These are phyloP conservation scores for Aspergillus thermomutatus DNA, from an alignment of 2,329 filamentous ascomycete genomes.

Conservation along the genomic window DNA sequence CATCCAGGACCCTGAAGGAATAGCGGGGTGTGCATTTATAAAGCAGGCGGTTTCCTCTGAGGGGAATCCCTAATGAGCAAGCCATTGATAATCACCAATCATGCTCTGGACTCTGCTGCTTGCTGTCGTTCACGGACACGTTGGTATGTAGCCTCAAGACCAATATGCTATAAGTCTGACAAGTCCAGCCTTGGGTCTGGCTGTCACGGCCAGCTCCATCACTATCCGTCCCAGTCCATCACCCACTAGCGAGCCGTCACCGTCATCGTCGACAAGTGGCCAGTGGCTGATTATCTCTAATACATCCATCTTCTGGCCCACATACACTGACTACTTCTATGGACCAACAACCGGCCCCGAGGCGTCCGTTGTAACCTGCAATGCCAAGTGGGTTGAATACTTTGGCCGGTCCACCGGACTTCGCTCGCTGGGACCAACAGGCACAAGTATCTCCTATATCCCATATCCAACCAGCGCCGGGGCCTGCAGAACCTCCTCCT, in stretches of 20 bases:
- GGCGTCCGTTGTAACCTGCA: slow-evolving; percentile 18
- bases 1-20: neutral
- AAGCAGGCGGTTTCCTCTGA: neutral
- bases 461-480: slow-evolving; percentile 17
- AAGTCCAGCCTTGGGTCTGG: neutral
- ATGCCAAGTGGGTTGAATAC: slow-evolving; percentile 19
- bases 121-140: neutral
- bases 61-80: neutral
- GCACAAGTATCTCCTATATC: slow-evolving; percentile 7
- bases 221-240: neutral
- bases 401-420: slow-evolving; percentile 12
- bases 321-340: slow-evolving; percentile 22
- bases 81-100: neutral
- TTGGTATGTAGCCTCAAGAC: neutral
- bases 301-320: slow-evolving; percentile 23
- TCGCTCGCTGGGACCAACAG: slow-evolving; percentile 14
- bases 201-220: neutral
- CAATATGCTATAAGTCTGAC: neutral
- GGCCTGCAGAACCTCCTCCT: slow-evolving; percentile 13
- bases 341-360: slow-evolving; percentile 19
- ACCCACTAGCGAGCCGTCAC: neutral
- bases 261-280: slow-evolving; percentile 9
- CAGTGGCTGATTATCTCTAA: slow-evolving; percentile 30
- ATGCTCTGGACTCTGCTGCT: neutral
- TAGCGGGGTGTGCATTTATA: neutral